These are phyloP conservation scores for Ascochyta clinopodiicola DNA, from an alignment of 2,329 filamentous ascomycete genomes.

Conservation along the genomic window DNA sequence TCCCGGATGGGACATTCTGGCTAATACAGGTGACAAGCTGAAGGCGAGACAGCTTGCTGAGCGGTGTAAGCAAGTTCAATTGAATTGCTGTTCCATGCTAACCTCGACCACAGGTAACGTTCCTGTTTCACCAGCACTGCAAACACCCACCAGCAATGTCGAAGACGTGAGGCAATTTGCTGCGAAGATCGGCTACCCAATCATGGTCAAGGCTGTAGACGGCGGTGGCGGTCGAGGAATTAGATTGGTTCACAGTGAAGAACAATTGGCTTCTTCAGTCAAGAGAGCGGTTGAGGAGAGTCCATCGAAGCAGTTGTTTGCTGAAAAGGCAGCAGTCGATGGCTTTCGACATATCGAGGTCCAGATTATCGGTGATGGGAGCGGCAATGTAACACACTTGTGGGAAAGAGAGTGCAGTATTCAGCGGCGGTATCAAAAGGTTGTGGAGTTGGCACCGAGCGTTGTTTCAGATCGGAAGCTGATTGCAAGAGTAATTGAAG, in stretches of 20 bases:
- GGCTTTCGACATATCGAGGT: conserved; percentile 68
- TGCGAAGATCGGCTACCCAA: conserved; percentile 57
- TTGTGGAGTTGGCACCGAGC: conserved; percentile 66
- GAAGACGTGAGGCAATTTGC: conserved; percentile 65
- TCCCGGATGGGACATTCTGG: conserved; percentile 64
- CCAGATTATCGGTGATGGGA: conserved; percentile 65
- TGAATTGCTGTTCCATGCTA: background rate
- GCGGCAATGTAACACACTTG: conserved; percentile 59
- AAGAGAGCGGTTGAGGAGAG: conserved; percentile 64
- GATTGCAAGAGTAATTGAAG: conserved; percentile 59
- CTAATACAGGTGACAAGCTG: conserved; percentile 63
- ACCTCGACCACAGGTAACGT: conserved; percentile 48
- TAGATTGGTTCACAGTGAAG: conserved; percentile 56
- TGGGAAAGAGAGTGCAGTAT: conserved; percentile 69
- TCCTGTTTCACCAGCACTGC: conserved; percentile 59
- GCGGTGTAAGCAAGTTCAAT: conserved; percentile 48
- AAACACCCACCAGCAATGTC: conserved; percentile 51
- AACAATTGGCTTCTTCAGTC: conserved; percentile 55
- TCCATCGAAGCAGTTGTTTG: conserved; percentile 64
- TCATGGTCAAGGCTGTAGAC: conserved; percentile 71
- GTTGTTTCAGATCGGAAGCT: conserved; percentile 55
- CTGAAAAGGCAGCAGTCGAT: conserved; percentile 67
- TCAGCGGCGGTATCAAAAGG: conserved; percentile 66
- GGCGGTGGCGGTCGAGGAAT: conserved; percentile 68
- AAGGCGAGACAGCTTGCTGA: conserved; percentile 60